Base-by-base conservation (phyloP, 2,329 filamentous ascomycete genomes). In the Penicillium aurantiogriseum region DNA sequence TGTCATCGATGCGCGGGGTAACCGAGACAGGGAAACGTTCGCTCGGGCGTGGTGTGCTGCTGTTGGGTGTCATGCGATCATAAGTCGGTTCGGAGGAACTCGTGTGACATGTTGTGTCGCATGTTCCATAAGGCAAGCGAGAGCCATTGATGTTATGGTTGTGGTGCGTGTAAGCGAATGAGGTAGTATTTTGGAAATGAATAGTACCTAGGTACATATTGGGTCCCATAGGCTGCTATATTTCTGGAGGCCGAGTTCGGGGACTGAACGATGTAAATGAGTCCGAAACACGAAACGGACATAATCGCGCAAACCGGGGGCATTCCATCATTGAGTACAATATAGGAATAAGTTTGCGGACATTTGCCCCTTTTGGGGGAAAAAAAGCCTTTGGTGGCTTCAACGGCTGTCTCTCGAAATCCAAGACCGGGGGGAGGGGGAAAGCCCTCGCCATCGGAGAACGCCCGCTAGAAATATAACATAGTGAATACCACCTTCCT, bases 11-110 rank as follows among this genome's bases (percentile, higher is more conserved):
- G 72, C 75, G 38, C 71, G 74, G 13, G 69, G 70, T 19, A 65
- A 57, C 54, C 60, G 63, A 31, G 67, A 70, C 15, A 74, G 72
- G 57, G 77, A 79, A 60, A 70, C 73, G 0, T 74, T 78, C 52
- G 76, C 69, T 7, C 70, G 77, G 23, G 76, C 77, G 2, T 80
- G 77, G 77, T 79, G 77, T 60, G 72, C 76, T 10, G 70, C 76
- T 35, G 69, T 74, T 33, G 77, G 76, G 13, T 70, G 69, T 40
- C 67, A 76, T 65, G 76, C 77, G 4, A 66, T 79, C 31, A 70
- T 79, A 52, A 72, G 76, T 25, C 68, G 76, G 17, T 69, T 67
- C 13, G 73, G 74, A n/a, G 65, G 71, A 51, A 74, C 71, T 3
- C 76, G 75, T 57, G 56, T 77, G 36, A 71, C 72, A 8, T 79